Conservation (phyloP, 805 yeast genomes). For the Starmerella asiatica region DNA sequence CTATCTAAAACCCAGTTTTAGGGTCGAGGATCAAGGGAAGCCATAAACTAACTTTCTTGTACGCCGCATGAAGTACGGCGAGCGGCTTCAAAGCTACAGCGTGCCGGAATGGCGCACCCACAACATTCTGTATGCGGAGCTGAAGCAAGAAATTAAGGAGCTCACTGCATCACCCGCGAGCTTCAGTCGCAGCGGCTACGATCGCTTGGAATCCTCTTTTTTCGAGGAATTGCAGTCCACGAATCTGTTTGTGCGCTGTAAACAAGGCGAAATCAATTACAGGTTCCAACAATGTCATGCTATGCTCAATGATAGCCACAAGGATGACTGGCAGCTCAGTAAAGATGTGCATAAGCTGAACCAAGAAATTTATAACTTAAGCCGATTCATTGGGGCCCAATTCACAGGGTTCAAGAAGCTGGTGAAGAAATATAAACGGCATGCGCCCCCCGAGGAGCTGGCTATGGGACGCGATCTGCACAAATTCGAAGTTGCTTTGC, state of each 20-base stretch:
- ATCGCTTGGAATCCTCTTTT: conserved; percentile 11
- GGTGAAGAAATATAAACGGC: conserved; percentile 50
- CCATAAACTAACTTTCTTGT: too few relatives aligned
- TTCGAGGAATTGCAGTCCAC: conserved; percentile 22
- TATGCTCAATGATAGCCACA: not conserved
- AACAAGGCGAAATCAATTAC: conserved; percentile 54
- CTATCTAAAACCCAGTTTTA: too few relatives aligned
- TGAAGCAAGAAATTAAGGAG: conserved; percentile 50
- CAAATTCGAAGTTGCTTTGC: conserved; percentile 25
- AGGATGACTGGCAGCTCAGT: conserved; percentile 19
- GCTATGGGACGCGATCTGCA: conserved; percentile 17
- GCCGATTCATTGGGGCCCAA: conserved; percentile 61
- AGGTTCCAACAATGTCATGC: conserved; percentile 32
- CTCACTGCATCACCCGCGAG: conserved; percentile 32
- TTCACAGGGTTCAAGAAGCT: conserved; percentile 59
- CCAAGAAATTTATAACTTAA: conserved; percentile 45
- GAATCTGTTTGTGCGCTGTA: conserved; percentile 50
- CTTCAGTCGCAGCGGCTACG: conserved; percentile 8
- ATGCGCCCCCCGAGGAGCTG: conserved; percentile 28
- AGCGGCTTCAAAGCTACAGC: conserved; percentile 56
- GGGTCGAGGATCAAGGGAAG: too few relatives aligned
- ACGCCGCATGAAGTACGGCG: conserved; percentile 67
- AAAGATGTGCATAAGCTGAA: conserved; percentile 34
- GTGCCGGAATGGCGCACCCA: conserved; percentile 80
- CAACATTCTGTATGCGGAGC: conserved; percentile 68